phyloP scores from a whole-genome alignment of 139 green algal genomes.

The Tetraselmis striata region DNA sequence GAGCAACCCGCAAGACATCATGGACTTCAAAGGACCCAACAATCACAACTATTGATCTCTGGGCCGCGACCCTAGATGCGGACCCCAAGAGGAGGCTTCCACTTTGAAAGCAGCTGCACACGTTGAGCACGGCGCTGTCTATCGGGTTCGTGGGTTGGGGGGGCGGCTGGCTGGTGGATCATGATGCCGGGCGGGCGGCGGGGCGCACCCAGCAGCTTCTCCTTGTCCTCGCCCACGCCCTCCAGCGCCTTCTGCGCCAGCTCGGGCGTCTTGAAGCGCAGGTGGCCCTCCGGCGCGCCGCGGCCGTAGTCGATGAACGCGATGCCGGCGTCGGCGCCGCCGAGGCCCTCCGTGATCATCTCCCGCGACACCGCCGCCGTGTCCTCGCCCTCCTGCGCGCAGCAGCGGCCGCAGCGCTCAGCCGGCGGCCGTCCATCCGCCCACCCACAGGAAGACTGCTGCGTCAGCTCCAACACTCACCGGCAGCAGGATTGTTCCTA shows the following conservation, averaged over 20 bases:
- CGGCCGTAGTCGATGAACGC: constrained; percentile 42
- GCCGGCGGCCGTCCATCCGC: background rate
- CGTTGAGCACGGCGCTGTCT: background rate
- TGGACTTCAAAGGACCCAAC: background rate
- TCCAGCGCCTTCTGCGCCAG: constrained; percentile 19
- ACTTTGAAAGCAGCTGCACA: background rate
- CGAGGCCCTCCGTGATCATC: constrained; percentile 39
- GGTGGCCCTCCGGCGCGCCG: constrained; percentile 29
- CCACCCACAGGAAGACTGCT: too few relatives aligned
- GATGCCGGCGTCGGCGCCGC: constrained; percentile 36
- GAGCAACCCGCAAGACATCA: background rate
- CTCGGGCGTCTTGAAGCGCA: constrained; percentile 39
- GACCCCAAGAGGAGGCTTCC: background rate
- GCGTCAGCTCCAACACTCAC: too few relatives aligned
- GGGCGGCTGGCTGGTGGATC: too few relatives aligned
- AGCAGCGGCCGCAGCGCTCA: background rate
- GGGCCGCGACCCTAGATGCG: too few relatives aligned
- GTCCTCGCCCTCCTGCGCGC: background rate
- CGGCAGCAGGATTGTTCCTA: too few relatives aligned
- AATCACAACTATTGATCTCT: background rate
- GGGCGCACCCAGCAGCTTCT: background rate
- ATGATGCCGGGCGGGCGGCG: too few relatives aligned
- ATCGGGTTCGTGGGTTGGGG: background rate
- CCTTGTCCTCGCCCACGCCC: constrained; percentile 6
- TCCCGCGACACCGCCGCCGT: background rate